Base-by-base conservation (phyloP, 768 basidiomycete species). In the Austroboletus eburneus region DNA sequence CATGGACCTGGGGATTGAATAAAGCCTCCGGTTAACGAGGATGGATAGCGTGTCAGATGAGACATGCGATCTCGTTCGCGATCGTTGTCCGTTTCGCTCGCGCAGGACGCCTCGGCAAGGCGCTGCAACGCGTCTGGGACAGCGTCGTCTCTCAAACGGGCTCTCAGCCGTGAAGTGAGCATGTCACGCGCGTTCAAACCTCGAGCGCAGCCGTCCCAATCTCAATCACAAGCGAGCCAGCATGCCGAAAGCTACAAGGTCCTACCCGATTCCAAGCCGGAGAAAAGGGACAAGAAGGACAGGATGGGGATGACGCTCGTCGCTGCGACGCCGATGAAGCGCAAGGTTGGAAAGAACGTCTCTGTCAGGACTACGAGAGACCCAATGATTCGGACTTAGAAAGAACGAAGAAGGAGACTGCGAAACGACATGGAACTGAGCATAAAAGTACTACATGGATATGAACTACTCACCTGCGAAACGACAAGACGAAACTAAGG, bases 121-220 rank as follows among this genome's bases (percentile, higher is more conserved):
- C 67, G 70, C n/a, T 51, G 60, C 47, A 50, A 57, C 70, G 18
- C 55, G 13, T 54, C 69, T 57, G 39, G 69, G 69, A 57, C 70
- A 63, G 47, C 57, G 0, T 60, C 61, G 8, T 62, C 67, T 6
- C 78, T 79, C 57, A 79, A 78, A 51, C 73, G 77, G 9, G 66
- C 76, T 1, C 65, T 87, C n/a, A 80, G 73, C 48, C 75, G 84
- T 25, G 85, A 89, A 59, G 72, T 88, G 51, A 88, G 83, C 65
- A 90, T 89, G 87, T 80, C 81, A 16, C 75, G 85, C 25, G 75
- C 67, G 20, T 87, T 87, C 67, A 86, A 80, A 57, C 72, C 72
- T 38, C 46, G 74, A 55, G 47, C 50, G 47, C 48, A 55, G 39
- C 40, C 35, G 17, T 49, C 50, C n/a, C n/a, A n/a, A n/a, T n/a